Conservation (phyloP, 345 rosid genomes). For the Capsella bursapastoris region DNA sequence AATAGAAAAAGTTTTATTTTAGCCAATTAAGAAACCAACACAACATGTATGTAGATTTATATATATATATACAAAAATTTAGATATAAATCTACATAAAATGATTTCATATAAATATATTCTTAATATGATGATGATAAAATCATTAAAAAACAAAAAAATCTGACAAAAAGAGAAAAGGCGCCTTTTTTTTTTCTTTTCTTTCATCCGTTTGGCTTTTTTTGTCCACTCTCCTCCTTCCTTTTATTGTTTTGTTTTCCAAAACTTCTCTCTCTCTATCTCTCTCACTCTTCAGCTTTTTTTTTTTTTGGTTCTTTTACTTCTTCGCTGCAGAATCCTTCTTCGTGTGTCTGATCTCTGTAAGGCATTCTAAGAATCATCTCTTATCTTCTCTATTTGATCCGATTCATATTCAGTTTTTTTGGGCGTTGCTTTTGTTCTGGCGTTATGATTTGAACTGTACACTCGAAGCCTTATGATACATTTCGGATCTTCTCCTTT, state of each 20-base stretch:
- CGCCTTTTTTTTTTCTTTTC: constrained; percentile 10
- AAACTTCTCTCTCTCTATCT: constrained; percentile 3
- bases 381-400: background rate
- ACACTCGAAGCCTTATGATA: background rate
- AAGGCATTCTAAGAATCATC: no score
- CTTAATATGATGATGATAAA: background rate
- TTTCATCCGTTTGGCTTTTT: constrained; percentile 21
- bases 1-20: background rate
- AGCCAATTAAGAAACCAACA: background rate
- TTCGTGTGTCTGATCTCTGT: no score
- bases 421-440: background rate
- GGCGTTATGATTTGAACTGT: background rate
- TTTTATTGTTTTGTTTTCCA: background rate
- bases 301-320: background rate
- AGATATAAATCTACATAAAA: background rate
- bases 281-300: constrained; percentile 9
- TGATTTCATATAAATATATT: background rate
- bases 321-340: background rate
- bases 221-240: background rate
- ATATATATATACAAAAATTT: background rate
- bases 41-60: background rate
- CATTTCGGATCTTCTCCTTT: background rate
- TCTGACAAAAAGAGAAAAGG: constrained; percentile 20
- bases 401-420: constrained; percentile 4
- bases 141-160: background rate